Evolutionary conservation across 768 basidiomycete genomes (phyloP).

Genomic region (Termitomyces sp.): DNA sequence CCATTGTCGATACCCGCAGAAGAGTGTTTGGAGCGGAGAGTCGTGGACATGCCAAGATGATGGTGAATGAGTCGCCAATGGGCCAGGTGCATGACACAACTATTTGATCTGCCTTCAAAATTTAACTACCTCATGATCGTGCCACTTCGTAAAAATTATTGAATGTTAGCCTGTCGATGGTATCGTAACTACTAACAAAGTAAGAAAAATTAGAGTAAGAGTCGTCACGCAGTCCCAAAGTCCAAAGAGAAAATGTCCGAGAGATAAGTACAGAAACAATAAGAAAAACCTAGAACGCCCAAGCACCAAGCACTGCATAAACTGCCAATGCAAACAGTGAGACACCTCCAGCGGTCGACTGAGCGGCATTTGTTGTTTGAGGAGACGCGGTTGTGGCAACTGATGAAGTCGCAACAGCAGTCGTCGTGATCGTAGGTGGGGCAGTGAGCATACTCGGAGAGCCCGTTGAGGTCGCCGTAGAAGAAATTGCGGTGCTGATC

Average conservation of each 20-base stretch:
- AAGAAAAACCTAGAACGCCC: neutral
- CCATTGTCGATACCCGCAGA: conserved; percentile 6
- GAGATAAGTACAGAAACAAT: neutral
- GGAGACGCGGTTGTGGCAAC: neutral
- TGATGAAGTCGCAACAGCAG: neutral
- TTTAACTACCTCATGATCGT: neutral
- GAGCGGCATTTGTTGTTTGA: conserved; percentile 1
- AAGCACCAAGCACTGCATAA: neutral
- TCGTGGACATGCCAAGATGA: neutral
- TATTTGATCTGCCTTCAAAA: neutral
- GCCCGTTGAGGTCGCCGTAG: neutral
- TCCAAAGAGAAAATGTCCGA: neutral
- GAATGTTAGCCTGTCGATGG: neutral
- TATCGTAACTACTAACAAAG: neutral
- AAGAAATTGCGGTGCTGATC: neutral
- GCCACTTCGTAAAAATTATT: neutral
- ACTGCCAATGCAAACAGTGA: neutral
- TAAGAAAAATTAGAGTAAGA: neutral
- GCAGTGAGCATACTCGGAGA: neutral
- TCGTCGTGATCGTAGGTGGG: neutral
- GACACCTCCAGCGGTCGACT: neutral
- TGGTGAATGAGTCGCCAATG: too few relatives aligned
- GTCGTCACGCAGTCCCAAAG: neutral
- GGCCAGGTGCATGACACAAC: too few relatives aligned
- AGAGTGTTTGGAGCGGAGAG: conserved; percentile 1